These are phyloP conservation scores for Apiotrichum laibachii DNA, from an alignment of 1,284 basidiomycete species.

Conservation along the genomic window DNA sequence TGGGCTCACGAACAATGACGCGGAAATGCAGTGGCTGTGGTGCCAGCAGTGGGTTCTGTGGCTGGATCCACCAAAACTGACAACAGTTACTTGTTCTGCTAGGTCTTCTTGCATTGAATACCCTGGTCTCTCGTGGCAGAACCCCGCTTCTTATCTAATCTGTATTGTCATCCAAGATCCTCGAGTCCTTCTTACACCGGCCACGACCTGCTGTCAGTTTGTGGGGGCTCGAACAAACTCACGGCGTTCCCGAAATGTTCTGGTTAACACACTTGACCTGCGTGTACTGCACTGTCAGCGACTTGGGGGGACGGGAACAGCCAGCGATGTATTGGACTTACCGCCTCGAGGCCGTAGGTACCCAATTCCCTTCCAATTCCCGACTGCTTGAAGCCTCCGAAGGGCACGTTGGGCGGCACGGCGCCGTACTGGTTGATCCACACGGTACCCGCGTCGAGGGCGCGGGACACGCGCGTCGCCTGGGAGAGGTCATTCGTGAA, in stretches of 20 bases:
- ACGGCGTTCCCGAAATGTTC: slow-evolving; percentile 54
- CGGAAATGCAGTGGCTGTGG: slow-evolving; percentile 13
- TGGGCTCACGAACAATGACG: slow-evolving; percentile 2
- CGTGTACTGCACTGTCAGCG: slow-evolving; percentile 59
- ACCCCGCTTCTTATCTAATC: too few species aligned
- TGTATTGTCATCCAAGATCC: background rate
- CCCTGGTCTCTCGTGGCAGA: too few species aligned
- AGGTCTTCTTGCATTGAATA: background rate
- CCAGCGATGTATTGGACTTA: too few species aligned
- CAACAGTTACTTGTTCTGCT: slow-evolving; percentile 7
- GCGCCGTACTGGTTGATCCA: slow-evolving; percentile 88
- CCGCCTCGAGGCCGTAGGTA: slow-evolving; percentile 69
- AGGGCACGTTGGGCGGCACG: slow-evolving; percentile 78
- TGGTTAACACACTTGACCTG: slow-evolving; percentile 83
- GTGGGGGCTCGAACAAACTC: background rate
- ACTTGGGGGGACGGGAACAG: too few species aligned
- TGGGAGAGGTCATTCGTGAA: slow-evolving; percentile 86
- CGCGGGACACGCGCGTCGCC: slow-evolving; percentile 76
- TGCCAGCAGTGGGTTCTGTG: slow-evolving; percentile 10
- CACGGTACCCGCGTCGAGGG: slow-evolving; percentile 75
- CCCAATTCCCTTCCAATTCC: slow-evolving; percentile 82
- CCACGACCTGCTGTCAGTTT: slow-evolving; percentile 4
- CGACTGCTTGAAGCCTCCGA: slow-evolving; percentile 86
- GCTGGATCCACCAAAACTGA: background rate
- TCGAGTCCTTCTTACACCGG: background rate